phyloP scores from a whole-genome alignment of 345 rosid genomes.

The Capsella bursapastoris region DNA sequence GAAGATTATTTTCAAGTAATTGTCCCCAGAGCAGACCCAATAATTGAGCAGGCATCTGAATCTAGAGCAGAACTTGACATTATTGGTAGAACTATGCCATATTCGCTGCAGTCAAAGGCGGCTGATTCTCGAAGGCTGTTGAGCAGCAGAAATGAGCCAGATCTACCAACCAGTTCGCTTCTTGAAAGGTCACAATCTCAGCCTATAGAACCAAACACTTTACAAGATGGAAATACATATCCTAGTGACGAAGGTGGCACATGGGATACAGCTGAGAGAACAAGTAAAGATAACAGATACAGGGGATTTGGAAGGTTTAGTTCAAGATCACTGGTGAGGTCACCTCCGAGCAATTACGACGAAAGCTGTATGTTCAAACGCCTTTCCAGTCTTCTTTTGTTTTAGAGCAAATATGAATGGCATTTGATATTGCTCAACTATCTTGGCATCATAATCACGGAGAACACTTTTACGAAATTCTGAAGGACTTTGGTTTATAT shows the following conservation, averaged over 20 bases:
- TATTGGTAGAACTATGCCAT: constrained; percentile 95
- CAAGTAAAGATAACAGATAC: constrained; percentile 56
- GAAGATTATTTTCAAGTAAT: constrained; percentile 67
- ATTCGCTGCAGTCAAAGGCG: constrained; percentile 86
- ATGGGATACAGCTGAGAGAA: constrained; percentile 62
- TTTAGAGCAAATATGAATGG: constrained; percentile 19
- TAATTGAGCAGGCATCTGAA: constrained; percentile 65
- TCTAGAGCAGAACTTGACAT: constrained; percentile 77
- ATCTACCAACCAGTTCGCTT: constrained; percentile 53
- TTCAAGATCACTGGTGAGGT: constrained; percentile 53
- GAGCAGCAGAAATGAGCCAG: constrained; percentile 63
- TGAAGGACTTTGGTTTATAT: constrained; percentile 6
- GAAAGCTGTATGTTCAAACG: constrained; percentile 63
- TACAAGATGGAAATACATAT: constrained; percentile 51
- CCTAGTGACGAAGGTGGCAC: constrained; percentile 52
- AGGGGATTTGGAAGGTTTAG: constrained; percentile 53
- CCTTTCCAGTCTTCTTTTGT: constrained; percentile 14
- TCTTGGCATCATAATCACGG: constrained; percentile 18
- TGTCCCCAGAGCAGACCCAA: constrained; percentile 74
- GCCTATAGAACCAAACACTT: constrained; percentile 46
- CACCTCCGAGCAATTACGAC: constrained; percentile 55
- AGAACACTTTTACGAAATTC: constrained; percentile 8
- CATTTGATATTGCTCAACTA: constrained; percentile 4
- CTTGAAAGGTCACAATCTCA: constrained; percentile 55
- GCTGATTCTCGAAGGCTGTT: constrained; percentile 64